Evolutionary conservation across 805 yeast genomes (phyloP), one percentile per base, ranked within the genome.

Genomic region (Candida peoriensis): DNA sequence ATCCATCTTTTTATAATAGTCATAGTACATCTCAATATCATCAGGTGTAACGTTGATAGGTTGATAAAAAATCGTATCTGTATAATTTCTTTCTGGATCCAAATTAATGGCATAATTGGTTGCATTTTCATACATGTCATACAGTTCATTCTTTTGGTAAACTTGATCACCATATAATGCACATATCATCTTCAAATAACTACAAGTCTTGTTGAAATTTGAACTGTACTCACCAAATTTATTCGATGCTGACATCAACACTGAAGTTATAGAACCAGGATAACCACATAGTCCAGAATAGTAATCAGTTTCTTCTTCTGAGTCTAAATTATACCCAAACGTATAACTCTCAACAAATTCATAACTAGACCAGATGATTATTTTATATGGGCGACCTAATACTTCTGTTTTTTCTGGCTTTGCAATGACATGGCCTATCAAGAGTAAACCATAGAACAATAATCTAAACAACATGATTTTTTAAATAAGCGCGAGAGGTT

Each of bases 41-140:
- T 24, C 34, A 16, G 24, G 23, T 6, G 37, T 29, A 5, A 42
- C 12, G 8, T 20, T 28, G 8, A 44, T 28, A 12, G 55, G 54
- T 4, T 33, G 30, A 14, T 41, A 38, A 24, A 43, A 30, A 7
- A 24, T 12, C 1, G 32, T 24, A 1, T 13, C 27, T 1, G 50
- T 42, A 5, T 36, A 12, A 14, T 47, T 42, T 11, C 28, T 32
- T 8, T 11, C 21, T 0, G 41, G 30, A 20, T 33, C 38, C 2
- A 24, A 7, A n/a, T 38, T 33, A 3, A 45, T 13, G 3, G 47
- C 25, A 20, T 47, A 44, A 3, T 45, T 27, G 1, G 65, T 55
- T 2, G 65, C 64, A 33, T 58, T 57, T 11, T 38, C 34, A 36
- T 58, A 65, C 14, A 58, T 34, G 4, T 36, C 28, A 14, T 42